Evolutionary conservation across 306 rosid species (phyloP).

Genomic region (Alnus rubra): DNA sequence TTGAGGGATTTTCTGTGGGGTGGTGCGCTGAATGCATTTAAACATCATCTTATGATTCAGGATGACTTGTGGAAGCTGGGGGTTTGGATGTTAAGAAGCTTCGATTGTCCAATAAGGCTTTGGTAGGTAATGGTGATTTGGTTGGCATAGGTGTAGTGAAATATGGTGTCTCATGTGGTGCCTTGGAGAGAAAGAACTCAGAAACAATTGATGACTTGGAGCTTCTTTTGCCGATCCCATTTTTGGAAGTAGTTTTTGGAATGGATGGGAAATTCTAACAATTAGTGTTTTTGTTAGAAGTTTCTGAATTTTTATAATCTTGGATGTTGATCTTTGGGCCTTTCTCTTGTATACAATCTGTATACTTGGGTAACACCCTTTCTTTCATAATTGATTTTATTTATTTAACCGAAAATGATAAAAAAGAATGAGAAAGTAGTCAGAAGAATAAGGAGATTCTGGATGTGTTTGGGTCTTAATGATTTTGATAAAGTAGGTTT

Average conservation of each 20-base stretch:
- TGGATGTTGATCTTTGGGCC: background rate
- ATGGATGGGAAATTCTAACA: background rate
- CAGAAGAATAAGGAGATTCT: background rate
- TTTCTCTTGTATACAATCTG: background rate
- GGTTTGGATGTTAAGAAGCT: too few species aligned
- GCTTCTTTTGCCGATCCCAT: background rate
- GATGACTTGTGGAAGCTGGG: too few species aligned
- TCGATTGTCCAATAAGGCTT: too few species aligned
- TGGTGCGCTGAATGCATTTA: too few species aligned
- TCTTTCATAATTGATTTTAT: background rate
- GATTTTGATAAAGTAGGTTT: background rate
- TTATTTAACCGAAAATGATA: background rate
- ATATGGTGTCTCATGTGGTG: background rate
- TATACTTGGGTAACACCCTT: background rate
- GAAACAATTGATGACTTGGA: background rate
- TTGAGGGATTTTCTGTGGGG: too few species aligned
- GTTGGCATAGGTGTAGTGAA: background rate
- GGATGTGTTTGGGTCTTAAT: background rate
- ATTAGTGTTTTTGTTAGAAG: background rate
- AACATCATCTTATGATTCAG: too few species aligned
- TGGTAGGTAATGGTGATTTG: background rate
- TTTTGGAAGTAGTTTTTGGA: background rate
- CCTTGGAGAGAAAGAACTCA: constrained; percentile 1
- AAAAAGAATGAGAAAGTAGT: background rate
- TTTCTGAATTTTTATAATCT: background rate